Evolutionary conservation across 768 basidiomycete species (phyloP).

Genomic region (Udeniomyces megalosporus): DNA sequence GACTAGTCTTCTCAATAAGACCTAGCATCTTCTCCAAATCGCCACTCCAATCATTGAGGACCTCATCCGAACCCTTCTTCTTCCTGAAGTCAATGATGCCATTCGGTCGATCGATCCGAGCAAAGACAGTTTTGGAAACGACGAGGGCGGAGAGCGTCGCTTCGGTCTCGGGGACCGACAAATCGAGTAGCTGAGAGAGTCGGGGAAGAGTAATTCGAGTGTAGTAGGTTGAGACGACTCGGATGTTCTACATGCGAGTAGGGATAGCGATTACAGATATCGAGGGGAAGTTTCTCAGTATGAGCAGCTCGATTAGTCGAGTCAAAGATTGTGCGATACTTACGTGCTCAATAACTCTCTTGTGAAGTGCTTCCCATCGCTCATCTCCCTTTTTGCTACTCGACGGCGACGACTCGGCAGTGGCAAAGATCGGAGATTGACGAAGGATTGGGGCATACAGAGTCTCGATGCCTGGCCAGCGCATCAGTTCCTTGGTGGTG

Average conservation of each 20-base stretch:
- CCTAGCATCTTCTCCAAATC: constrained; percentile 76
- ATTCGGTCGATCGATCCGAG: constrained; percentile 77
- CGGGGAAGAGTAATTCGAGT: constrained; percentile 74
- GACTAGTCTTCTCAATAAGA: constrained; percentile 89
- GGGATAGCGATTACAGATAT: too few relatives aligned
- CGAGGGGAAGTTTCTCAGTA: too few relatives aligned
- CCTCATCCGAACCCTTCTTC: constrained; percentile 70
- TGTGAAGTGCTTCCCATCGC: constrained; percentile 89
- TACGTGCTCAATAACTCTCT: constrained; percentile 91
- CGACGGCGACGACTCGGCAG: constrained; percentile 28
- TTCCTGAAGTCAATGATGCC: constrained; percentile 76
- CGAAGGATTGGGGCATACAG: constrained; percentile 74
- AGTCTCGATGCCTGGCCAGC: constrained; percentile 84
- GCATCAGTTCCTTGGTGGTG: constrained; percentile 37
- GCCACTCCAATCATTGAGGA: constrained; percentile 95
- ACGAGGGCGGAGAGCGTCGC: constrained; percentile 77
- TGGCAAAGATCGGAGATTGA: constrained; percentile 62
- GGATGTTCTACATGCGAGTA: constrained; percentile 56
- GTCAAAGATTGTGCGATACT: too few relatives aligned
- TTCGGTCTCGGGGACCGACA: constrained; percentile 66
- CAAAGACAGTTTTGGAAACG: constrained; percentile 81
- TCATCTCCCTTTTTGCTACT: constrained; percentile 34
- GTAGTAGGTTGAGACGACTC: constrained; percentile 86
- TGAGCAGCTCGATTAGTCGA: too few relatives aligned
- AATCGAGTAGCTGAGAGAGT: constrained; percentile 71